Base-by-base conservation (phyloP, 2,329 filamentous ascomycete genomes). In the Didymella pinodella region DNA sequence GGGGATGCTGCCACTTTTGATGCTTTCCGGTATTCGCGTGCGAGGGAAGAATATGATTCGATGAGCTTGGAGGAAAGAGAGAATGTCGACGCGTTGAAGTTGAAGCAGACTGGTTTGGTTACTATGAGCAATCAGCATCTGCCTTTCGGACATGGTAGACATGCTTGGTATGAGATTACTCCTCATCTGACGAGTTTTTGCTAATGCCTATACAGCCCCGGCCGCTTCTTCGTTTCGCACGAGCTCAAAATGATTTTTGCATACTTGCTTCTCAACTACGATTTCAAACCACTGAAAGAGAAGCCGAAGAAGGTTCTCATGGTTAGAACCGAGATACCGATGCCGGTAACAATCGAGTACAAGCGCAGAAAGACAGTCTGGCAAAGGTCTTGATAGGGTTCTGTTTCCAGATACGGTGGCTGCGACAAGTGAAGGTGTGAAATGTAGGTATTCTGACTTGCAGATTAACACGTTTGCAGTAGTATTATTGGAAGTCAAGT, bases 1-100 rank as follows among this genome's bases (percentile, higher is more conserved):
- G 74, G 88, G 92, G 16, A 87, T 93, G 32, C 95, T 94, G 7
- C 94, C 7, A 47, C 53, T n/a, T 71, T 63, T n/a, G 70, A 69
- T 36, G 59, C 68, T 8, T 69, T 74, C 40, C 62, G 71, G 8
- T 67, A 65, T 49, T 73, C 70, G n/a, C 58, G 65, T 1, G 56
- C 64, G 11, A 56, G 54, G 32, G 68, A 71, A 32, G 54, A 63
- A 11, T 70, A 64, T 20, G 68, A 70, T 4, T 48, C 57, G 1
- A 65, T 69, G 63, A 56, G 28, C 8, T 22, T 54, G 0, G 61
- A 67, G 12, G 62, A 69, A 31, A 72, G 66, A 52, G 48, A 29
- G 3, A 64, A 61, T 0, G 61, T 65, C 6, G 54, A 72, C 34
- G 51, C 52, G 12, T 31, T 70, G 29, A 67, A 62, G 25, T 12